These are phyloP conservation scores for Neurospora sp. DNA, from an alignment of 495 filamentous ascomycete genomes.

Conservation along the genomic window DNA sequence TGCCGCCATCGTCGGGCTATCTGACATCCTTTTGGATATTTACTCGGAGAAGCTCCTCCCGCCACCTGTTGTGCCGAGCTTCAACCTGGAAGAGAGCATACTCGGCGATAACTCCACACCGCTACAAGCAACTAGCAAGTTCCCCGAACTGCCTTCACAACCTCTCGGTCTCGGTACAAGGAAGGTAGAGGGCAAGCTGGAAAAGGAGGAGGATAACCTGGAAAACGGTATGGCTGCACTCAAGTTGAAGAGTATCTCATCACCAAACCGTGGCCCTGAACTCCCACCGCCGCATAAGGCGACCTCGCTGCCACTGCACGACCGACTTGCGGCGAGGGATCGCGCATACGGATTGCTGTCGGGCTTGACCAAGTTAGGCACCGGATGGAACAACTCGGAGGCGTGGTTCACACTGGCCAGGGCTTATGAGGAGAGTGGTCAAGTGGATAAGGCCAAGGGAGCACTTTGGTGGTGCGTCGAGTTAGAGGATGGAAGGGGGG, in stretches of 20 bases:
- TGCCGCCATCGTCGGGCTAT: conserved; percentile 69
- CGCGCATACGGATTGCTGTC: conserved; percentile 75
- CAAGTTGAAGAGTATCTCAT: background rate
- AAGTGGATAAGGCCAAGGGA: conserved; percentile 71
- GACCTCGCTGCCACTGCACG: conserved; percentile 51
- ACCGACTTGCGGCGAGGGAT: conserved; percentile 75
- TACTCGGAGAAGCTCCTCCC: conserved; percentile 54
- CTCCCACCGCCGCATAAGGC: conserved; percentile 37
- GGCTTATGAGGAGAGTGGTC: conserved; percentile 73
- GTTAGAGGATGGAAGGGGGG: conserved; percentile 54
- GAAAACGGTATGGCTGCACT: background rate
- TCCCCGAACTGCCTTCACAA: conserved; percentile 21
- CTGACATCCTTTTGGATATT: conserved; percentile 78
- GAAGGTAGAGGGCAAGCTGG: background rate
- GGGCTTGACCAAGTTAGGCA: conserved; percentile 71
- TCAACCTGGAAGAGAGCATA: conserved; percentile 7
- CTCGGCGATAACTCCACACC: background rate
- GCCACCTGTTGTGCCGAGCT: conserved; percentile 30
- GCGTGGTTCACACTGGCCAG: conserved; percentile 85
- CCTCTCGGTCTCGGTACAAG: conserved; percentile 31
- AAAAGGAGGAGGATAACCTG: background rate
- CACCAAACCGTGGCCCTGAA: conserved; percentile 12
- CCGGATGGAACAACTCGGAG: conserved; percentile 86
- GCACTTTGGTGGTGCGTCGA: conserved; percentile 71
- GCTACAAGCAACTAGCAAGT: conserved; percentile 5